Base-by-base conservation (phyloP, 768 basidiomycete species). In the Tricholoma matsutake region DNA sequence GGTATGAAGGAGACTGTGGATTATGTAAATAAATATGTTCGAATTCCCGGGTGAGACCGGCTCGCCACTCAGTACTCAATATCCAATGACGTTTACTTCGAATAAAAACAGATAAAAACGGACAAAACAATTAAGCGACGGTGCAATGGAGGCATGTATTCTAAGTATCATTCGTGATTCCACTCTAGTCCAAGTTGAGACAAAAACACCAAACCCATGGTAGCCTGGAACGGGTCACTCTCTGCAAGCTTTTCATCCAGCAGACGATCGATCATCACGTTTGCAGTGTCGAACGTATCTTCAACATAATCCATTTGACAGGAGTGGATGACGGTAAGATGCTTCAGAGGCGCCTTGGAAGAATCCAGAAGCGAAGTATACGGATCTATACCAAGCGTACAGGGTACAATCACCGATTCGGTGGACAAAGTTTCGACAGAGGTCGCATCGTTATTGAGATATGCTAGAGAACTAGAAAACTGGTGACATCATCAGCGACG, bases 131-230 rank as follows among this genome's bases (percentile, higher is more conserved):
- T 32, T 2, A 32, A 7, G 10, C 32, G 6, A 10, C 4, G 10
- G 32, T 32, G 10, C 32, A 32, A 32, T 29, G 14, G 1, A 13
- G 52, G 7, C n/a, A 54, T n/a, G 35, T 28, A 43, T 57, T 37
- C 8, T 55, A 49, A 8, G 34, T 54, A 25, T 63, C 18, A 60
- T 51, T 39, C 34, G 55, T 62, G 69, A 32, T 73, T 63, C 75
- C 76, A 77, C 22, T 64, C 16, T 49, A 77, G 63, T 4, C 80
- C 80, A 56, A 78, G 71, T 57, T 73, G 72, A 14, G 77, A 75
- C 59, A 79, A 67, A 52, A 78, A 73, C 6, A 78, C 73, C 31
- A 82, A 67, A 20, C 79, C 79, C 79, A 83, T 81, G 8, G 81
- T 76, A n/a, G 78, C 79, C 59, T 76, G 74, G 61, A 83, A 81